phyloP scores from a whole-genome alignment of 148 eudicot species.

The Talinum fruticosum region DNA sequence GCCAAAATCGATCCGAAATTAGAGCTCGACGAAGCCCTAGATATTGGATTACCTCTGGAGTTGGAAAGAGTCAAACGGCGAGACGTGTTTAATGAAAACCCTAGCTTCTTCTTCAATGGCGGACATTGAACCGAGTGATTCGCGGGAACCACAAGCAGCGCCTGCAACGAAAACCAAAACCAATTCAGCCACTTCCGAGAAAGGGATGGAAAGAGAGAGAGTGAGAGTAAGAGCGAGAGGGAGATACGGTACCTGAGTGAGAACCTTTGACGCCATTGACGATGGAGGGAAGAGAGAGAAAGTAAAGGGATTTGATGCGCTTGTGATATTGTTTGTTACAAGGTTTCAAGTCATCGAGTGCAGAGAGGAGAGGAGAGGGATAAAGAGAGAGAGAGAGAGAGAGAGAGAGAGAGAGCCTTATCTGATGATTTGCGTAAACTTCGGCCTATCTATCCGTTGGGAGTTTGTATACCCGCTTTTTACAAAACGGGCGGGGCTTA shows the following conservation, averaged over 20 bases:
- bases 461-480: not conserved
- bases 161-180: constrained; percentile 27
- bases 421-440: not conserved
- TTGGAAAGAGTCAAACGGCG: constrained; percentile 34
- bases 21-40: constrained; percentile 33
- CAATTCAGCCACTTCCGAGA: not conserved
- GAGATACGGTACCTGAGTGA: constrained; percentile 35
- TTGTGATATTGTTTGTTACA: not conserved
- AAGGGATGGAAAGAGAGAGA: not conserved
- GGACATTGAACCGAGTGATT: constrained; percentile 35
- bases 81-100: constrained; percentile 31
- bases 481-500: not conserved
- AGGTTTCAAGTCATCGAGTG: constrained; percentile 3
- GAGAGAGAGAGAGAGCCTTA: not conserved
- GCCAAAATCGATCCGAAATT: constrained; percentile 13
- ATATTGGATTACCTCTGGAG: constrained; percentile 15
- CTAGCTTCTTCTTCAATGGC: constrained; percentile 33
- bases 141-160: constrained; percentile 33
- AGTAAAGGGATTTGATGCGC: not conserved
- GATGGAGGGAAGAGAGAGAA: constrained; percentile 9
- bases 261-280: constrained; percentile 40
- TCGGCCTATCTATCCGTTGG: constrained; percentile 2
- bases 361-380: not conserved
- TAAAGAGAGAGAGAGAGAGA: not conserved
- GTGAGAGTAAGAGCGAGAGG: not conserved